These are phyloP conservation scores for Tolypocladium ovalisporum DNA, from an alignment of 2,329 filamentous ascomycete genomes.

Conservation along the genomic window DNA sequence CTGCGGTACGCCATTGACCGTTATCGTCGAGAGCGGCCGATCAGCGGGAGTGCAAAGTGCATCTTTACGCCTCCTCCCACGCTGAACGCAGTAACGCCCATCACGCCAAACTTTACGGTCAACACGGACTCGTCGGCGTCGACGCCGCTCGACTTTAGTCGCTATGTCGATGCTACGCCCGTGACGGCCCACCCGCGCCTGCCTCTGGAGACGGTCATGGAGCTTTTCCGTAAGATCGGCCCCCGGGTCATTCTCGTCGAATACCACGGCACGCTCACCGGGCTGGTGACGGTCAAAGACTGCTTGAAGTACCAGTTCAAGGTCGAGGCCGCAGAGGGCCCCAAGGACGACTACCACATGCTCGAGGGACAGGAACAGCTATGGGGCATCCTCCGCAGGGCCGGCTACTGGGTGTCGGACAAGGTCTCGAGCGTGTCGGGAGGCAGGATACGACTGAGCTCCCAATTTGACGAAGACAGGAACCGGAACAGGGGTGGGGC, in stretches of 20 bases:
- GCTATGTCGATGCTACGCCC: constrained; percentile 82
- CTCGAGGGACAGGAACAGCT: constrained; percentile 52
- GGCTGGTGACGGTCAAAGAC: constrained; percentile 91
- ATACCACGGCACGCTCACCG: constrained; percentile 70
- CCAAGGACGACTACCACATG: constrained; percentile 45
- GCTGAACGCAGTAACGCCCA: constrained; percentile 20
- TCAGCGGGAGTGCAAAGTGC: constrained; percentile 58
- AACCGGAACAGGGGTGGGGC: constrained; percentile 32
- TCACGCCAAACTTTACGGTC: constrained; percentile 41
- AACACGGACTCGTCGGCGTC: constrained; percentile 44
- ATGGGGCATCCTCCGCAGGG: constrained; percentile 45
- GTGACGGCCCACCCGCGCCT: constrained; percentile 85
- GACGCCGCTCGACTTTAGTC: constrained; percentile 63
- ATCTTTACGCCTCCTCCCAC: constrained; percentile 49
- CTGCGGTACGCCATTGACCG: constrained; percentile 82
- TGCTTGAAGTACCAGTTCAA: constrained; percentile 97
- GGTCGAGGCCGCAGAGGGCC: constrained; percentile 75
- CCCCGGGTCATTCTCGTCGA: constrained; percentile 89
- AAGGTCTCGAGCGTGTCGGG: constrained; percentile 41
- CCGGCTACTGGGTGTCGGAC: constrained; percentile 48
- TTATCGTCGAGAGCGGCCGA: constrained; percentile 55
- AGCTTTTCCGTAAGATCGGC: constrained; percentile 95
- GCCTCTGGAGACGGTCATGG: constrained; percentile 94
- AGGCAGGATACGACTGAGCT: constrained; percentile 44
- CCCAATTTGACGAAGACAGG: constrained; percentile 23